Conservation (phyloP, 2,329 filamentous ascomycete species). For the Tolypocladium album region DNA sequence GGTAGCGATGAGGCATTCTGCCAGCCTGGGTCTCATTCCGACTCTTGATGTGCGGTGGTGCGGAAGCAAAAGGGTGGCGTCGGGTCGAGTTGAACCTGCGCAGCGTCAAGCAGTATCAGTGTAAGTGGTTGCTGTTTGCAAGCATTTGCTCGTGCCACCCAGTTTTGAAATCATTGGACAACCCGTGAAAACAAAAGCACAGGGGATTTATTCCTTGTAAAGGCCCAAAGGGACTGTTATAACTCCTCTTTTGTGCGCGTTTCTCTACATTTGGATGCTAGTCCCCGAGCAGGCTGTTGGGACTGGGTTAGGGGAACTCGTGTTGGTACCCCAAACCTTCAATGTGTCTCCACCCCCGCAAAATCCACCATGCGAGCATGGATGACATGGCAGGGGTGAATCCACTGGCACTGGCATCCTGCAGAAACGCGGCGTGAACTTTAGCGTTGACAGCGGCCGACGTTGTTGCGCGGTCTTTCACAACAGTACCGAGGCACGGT, state of each 20-base stretch:
- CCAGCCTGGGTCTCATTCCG: background rate
- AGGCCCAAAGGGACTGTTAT: background rate
- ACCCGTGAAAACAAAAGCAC: background rate
- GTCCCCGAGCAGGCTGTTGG: background rate
- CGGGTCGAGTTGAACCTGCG: background rate
- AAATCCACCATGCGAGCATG: background rate
- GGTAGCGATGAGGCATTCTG: background rate
- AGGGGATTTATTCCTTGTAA: background rate
- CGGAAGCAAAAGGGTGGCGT: background rate
- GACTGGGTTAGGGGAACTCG: background rate
- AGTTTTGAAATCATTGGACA: background rate
- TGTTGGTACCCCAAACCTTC: background rate
- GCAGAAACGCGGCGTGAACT: background rate
- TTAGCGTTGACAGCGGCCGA: background rate
- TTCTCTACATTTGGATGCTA: background rate
- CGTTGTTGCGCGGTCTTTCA: background rate
- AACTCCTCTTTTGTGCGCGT: background rate
- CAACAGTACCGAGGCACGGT: background rate
- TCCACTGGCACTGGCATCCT: too few species aligned
- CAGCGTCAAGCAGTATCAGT: background rate
- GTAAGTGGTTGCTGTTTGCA: background rate
- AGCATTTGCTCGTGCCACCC: background rate
- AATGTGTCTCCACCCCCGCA: background rate
- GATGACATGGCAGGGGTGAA: background rate
- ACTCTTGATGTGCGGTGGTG: background rate